Base-by-base conservation (phyloP, 2,329 filamentous ascomycete species). In the Aspergillus calidoustus region DNA sequence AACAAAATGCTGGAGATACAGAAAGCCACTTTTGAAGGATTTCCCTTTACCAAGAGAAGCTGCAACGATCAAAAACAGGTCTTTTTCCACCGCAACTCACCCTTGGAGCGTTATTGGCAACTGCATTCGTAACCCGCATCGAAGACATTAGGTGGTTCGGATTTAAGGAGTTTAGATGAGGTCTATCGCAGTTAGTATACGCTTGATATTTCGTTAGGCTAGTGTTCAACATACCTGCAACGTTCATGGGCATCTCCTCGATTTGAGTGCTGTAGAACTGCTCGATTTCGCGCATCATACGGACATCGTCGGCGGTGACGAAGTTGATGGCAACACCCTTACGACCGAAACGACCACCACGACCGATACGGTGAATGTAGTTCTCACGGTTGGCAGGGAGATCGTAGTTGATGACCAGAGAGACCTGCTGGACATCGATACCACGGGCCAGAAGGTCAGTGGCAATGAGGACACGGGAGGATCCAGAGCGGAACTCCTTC, bases 251-350 rank as follows among this genome's bases (percentile, higher is more conserved):
- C 95, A 99, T 99, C 88, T 99, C 95, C 85, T 99, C 95, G 72
- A 99, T 98, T 86, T 99, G 95, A 81, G 95, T 99, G 88, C 92
- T 97, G 90, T 99, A 99, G 88, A 98, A 99, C 85, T 97, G 92
- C 83, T 99, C 95, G 74, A 99, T 99, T 83, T 99, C 95, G 81
- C 95, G 89, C 92, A 99, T 96, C 92, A 99, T 98, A 82, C 94
- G 93, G 76, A 99, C 95, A 83, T 99, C 95, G 71, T 99, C 95
- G 75, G 93, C 92, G 66, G 94, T 98, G 80, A 99, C 95, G 81
- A 99, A 99, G 92, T 99, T 99, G 88, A 99, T 99, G 77, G 95
- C 95, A 81, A 99, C 95, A 90, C 95, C 95, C 90, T 99, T 99
- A 82, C 95, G 93, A 82, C 95, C 95, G 86, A 99, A 99, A 86